Conservation (phyloP, 352 stramenopile genomes). For the Pythium oligandrum region DNA sequence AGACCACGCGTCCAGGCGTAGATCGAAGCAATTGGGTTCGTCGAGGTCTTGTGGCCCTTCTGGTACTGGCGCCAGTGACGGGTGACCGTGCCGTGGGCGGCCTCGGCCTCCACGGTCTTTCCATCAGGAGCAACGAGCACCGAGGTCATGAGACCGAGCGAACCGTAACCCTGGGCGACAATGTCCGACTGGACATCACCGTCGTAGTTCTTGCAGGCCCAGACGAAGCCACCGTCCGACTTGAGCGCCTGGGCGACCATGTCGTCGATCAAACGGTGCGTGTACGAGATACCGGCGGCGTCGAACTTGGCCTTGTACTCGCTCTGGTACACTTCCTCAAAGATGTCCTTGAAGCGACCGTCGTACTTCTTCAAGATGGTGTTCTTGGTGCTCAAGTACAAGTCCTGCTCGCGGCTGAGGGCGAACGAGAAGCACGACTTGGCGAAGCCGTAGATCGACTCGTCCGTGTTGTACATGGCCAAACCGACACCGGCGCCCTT, state of each 20-base stretch:
- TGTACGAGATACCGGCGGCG: slow-evolving; percentile 70
- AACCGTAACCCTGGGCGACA: slow-evolving; percentile 75
- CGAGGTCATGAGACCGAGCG: slow-evolving; percentile 73
- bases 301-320: slow-evolving; percentile 77
- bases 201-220: slow-evolving; percentile 86
- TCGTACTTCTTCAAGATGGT: slow-evolving; percentile 83
- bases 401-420: slow-evolving; percentile 49
- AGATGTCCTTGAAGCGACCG: slow-evolving; percentile 77
- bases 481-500: slow-evolving; percentile 50
- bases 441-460: slow-evolving; percentile 74
- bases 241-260: slow-evolving; percentile 83
- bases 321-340: slow-evolving; percentile 74
- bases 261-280: slow-evolving; percentile 76
- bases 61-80: slow-evolving; percentile 80
- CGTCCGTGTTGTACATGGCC: slow-evolving; percentile 84
- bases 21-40: slow-evolving; percentile 78
- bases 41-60: slow-evolving; percentile 73
- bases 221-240: slow-evolving; percentile 72
- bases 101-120: slow-evolving; percentile 79
- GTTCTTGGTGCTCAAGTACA: slow-evolving; percentile 81
- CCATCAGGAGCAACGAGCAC: slow-evolving; percentile 72
- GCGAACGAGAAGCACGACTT: slow-evolving; percentile 69
- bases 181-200: slow-evolving; percentile 80
- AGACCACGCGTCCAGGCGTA: slow-evolving; percentile 80
- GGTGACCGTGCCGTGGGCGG: slow-evolving; percentile 82